A percentile compares a stretch with the other conserved stretches of the same genome.
Evolutionary conservation across 1,139 yeast species (phyloP).

Genomic region (Meyerozyma elateridarum): DNA sequence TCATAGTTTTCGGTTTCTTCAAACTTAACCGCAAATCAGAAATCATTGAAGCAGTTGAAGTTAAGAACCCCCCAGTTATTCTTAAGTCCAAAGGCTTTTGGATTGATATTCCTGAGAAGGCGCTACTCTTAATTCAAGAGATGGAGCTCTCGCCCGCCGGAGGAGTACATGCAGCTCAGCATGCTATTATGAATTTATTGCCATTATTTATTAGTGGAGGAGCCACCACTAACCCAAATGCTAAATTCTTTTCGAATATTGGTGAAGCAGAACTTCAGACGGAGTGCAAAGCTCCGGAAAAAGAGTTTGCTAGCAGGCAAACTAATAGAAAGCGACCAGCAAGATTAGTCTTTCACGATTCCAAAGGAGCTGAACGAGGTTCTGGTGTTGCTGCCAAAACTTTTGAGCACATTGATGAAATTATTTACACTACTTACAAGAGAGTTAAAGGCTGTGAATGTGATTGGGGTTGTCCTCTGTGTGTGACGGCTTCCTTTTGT

Average conservation of each 20-base stretch:
- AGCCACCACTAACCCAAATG: constrained; percentile 35
- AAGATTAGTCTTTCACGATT: constrained; percentile 75
- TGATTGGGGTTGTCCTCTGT: constrained; percentile 84
- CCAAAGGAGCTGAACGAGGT: constrained; percentile 73
- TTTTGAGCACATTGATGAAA: constrained; percentile 67
- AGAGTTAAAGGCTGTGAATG: constrained; percentile 68
- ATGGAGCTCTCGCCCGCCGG: constrained; percentile 73
- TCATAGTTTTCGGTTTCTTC: constrained; percentile 86
- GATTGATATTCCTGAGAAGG: constrained; percentile 73
- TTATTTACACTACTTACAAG: constrained; percentile 55
- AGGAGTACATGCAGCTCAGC: constrained; percentile 96
- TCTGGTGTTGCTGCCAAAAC: constrained; percentile 77
- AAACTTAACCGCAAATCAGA: constrained; percentile 72
- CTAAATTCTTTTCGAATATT: constrained; percentile 44
- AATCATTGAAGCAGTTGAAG: constrained; percentile 88
- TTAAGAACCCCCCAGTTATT: constrained; percentile 78
- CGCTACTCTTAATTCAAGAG: constrained; percentile 51
- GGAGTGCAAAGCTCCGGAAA: constrained; percentile 96
- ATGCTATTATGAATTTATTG: constrained; percentile 72
- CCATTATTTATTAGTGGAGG: constrained; percentile 51
- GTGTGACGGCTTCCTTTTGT: constrained; percentile 77
- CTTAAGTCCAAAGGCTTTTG: constrained; percentile 77
- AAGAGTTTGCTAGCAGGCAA: constrained; percentile 77
- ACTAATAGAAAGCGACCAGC: constrained; percentile 76
- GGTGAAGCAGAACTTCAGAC: constrained; percentile 71